Base-by-base conservation (phyloP, 208 protist species). In the Leishmania mexicana region DNA sequence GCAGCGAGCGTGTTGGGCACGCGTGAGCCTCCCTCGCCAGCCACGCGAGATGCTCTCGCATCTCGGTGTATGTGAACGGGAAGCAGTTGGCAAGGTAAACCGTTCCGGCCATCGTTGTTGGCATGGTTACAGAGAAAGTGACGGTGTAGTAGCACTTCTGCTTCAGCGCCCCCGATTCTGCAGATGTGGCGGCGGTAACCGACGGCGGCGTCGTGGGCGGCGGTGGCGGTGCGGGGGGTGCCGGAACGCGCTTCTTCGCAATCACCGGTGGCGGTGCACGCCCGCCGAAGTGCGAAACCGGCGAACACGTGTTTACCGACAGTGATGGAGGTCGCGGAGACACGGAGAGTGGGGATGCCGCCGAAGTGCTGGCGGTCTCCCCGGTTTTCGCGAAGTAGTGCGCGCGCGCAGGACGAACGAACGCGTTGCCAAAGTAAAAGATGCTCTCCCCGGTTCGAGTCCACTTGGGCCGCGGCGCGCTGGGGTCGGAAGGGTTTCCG, bases 1-100 rank as follows among this genome's bases (percentile, higher is more conserved):
- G 40, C 38, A 79, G 85, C 57, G 72, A 45, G 74, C 15, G 62
- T 47, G 21, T 67, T 49, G 38, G 31, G 40, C 73, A 11, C 13
- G 24, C 53, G 8, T 31, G 67, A 21, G 82, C 70, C 45, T 83
- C 75, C 15, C 58, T 51, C n/a, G 81, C 82, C n/a, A 95, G 71
- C 72, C 90, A 84, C n/a, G 58, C 35, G 31, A 98, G 62, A 64
- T 94, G 89, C 24, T 75, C 31, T 7, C 84, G 83, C 64, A 99
- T 81, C 74, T 98, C 92, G 17, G 94, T 96, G 93, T 99, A 99
- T 0, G 97, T 99, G 88, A 99, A 99, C 2, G 99, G 99, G 75
- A 98, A 99, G 77, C 92, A 99, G 88, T 99, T 98, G 6, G 97
- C 93, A 24, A 99, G 84, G 89, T 96, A 99, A 17, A 94, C 89